These are phyloP conservation scores for Xanthoconium separans DNA, from an alignment of 1,284 basidiomycete genomes.

Conservation along the genomic window DNA sequence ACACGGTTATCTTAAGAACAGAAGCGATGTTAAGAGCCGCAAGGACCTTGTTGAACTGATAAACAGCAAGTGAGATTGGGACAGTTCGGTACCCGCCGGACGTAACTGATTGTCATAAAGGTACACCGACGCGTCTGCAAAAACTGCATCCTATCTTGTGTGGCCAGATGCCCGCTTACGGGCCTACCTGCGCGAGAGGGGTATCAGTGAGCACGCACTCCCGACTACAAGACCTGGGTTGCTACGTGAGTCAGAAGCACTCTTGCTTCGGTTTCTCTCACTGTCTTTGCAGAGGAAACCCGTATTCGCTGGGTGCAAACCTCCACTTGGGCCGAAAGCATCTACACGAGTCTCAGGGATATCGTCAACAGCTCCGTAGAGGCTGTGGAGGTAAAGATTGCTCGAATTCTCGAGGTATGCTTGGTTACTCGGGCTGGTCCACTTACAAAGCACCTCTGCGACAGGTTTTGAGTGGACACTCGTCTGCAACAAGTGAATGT, in stretches of 20 bases:
- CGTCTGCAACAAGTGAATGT: conserved; percentile 11
- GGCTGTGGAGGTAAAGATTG: conserved; percentile 67
- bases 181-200: conserved; percentile 75
- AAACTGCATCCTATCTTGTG: conserved; percentile 65
- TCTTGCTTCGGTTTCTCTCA: conserved; percentile 2
- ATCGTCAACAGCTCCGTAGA: conserved; percentile 62
- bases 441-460: neutral
- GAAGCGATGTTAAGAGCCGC: conserved; percentile 63
- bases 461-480: conserved; percentile 37
- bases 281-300: conserved; percentile 54
- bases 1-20: conserved; percentile 62
- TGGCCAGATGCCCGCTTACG: conserved; percentile 90
- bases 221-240: conserved; percentile 67
- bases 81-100: rapidly evolving
- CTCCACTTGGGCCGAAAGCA: conserved; percentile 51
- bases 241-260: conserved; percentile 50
- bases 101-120: conserved; percentile 6
- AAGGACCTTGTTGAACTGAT: conserved; percentile 72
- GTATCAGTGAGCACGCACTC: conserved; percentile 64
- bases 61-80: conserved; percentile 54
- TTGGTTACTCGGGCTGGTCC: neutral
- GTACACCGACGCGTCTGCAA: conserved; percentile 30
- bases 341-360: conserved; percentile 59
- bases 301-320: conserved; percentile 77
- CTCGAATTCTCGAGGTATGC: conserved; percentile 37